phyloP scores from a whole-genome alignment of 1,284 basidiomycete species.

The Puccinia horiana region DNA sequence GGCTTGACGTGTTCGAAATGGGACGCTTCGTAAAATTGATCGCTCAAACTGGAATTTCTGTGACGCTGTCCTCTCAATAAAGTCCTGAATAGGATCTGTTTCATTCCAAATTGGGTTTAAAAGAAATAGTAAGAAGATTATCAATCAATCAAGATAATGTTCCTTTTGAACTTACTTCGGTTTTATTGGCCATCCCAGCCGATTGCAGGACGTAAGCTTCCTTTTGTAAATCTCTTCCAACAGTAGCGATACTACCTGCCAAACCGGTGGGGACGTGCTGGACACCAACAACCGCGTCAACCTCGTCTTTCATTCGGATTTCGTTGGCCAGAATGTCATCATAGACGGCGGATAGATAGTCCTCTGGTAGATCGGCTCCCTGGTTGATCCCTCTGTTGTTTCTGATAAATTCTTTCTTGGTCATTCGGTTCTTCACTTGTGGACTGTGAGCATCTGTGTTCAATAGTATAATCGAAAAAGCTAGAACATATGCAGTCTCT shows the following conservation, averaged over 20 bases:
- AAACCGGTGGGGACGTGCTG: constrained; percentile 66
- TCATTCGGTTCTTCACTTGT: constrained; percentile 86
- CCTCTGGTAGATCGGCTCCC: constrained; percentile 79
- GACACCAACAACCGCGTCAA: constrained; percentile 66
- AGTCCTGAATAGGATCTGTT: constrained; percentile 79
- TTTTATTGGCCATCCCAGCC: constrained; percentile 91
- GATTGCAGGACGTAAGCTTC: constrained; percentile 92
- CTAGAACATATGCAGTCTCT: constrained; percentile 90
- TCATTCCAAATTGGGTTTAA: not conserved
- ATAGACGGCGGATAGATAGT: constrained; percentile 73
- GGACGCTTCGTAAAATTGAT: constrained; percentile 91
- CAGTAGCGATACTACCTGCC: constrained; percentile 76
- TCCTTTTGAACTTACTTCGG: constrained; percentile 68
- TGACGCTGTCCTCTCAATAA: constrained; percentile 84
- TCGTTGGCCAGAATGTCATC: constrained; percentile 88
- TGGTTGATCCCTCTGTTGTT: constrained; percentile 96
- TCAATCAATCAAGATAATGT: not conserved
- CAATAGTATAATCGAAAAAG: constrained; percentile 88
- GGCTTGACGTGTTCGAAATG: constrained; percentile 91
- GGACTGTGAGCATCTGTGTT: constrained; percentile 96
- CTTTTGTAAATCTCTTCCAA: constrained; percentile 86
- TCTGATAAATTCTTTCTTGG: constrained; percentile 80
- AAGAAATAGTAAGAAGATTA: not conserved
- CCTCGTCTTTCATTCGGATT: constrained; percentile 96
- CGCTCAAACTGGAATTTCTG: constrained; percentile 67